Evolutionary conservation across 2,329 filamentous ascomycete species (phyloP), one percentile per base, ranked within the genome.

Genomic region (Rhynchosporium graminicola): DNA sequence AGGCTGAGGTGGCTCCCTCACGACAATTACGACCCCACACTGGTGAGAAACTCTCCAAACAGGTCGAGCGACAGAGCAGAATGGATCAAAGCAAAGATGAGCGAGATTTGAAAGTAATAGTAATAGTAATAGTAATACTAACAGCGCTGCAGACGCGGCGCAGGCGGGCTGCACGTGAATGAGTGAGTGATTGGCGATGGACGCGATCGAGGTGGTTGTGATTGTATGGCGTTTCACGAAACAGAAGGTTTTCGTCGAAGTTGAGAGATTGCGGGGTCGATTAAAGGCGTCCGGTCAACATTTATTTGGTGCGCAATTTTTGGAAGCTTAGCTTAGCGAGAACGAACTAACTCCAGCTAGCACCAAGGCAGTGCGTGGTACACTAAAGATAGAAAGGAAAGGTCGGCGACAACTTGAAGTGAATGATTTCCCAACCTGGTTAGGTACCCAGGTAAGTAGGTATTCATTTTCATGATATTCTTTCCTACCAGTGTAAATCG

Each of bases 81-180:
- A 33, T 20, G 20, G 20, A 20, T 1, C 10, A 2, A 47, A 31
- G 29, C n/a, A 45, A 47, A 20, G n/a, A 13, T 50, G 36, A 38
- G 47, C 43, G 43, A 9, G 31, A 57, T 57, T n/a, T 20, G 20
- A 20, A 0, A 20, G 20, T 20, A 20, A 20, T 20, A 20, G 29
- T 9, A 15, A 52, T 52, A 52, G 42, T 20, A 9, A 52, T 52
- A 3, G 31, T 36, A 8, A 38, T 38, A n/a, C 13, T 20, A 38
- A 52, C 26, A 52, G 48, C 31, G 45, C 56, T 48, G 31, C 31
- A 38, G 62, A 58, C 20, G 20, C 20, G 20, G 20, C 6, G n/a
- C 52, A 47, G 29, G 47, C 29, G 46, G 50, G 48, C 40, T 46
- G 52, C 63, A 65, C 63, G 63, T 65, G 63, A 9, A 62, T 60